Base-by-base conservation (phyloP, 768 basidiomycete species). In the Kwoniella newhampshirensis region DNA sequence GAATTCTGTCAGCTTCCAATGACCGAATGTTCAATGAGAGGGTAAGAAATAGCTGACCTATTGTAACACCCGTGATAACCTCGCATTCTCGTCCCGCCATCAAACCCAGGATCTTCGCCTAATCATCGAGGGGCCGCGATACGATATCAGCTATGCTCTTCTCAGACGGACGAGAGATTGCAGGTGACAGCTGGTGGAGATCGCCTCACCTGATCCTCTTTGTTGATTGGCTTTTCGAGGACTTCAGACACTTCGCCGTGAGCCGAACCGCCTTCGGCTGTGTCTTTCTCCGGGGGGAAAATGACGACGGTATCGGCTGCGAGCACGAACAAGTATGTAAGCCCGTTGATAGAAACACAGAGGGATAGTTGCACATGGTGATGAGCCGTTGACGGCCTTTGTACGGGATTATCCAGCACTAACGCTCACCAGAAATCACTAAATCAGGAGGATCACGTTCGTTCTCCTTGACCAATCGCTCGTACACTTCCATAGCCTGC, bases 251-350 rank as follows among this genome's bases (percentile, higher is more conserved):
- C 74, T 23, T 79, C 74, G 23, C 67, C 68, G 25, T 64, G 59
- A 18, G 54, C 47, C 9, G 36, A 17, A 23, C 64, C 62, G n/a
- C 60, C 66, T 27, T 62, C 64, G 6, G 13, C 28, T 1, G 65
- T 63, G 8, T 66, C 62, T 17, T 58, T 63, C 47, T 85, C 78
- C 11, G 83, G 81, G 48, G 82, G 84, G 8, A 84, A 81, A 39
- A 99, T 79, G n/a, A 98, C 91, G 13, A 99, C 86, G 0, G 96
- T 98, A 74, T 99, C 96, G 62, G 94, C 96, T 91, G 73, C 40
- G 1, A 39, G 28, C n/a, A 32, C 32, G 13, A 13, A n/a, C n/a
- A n/a, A 32, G 32, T 6, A 32, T 32, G 32, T 32, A 32, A 32
- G 13, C 13, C 32, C 6, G 32, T 32, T 42, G 21, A 23, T 35